Percentiles rank a stretch among this genome's conserved stretches.
These are phyloP conservation scores for Candida cerambycidarum DNA, from an alignment of 805 yeast genomes.

Conservation along the genomic window DNA sequence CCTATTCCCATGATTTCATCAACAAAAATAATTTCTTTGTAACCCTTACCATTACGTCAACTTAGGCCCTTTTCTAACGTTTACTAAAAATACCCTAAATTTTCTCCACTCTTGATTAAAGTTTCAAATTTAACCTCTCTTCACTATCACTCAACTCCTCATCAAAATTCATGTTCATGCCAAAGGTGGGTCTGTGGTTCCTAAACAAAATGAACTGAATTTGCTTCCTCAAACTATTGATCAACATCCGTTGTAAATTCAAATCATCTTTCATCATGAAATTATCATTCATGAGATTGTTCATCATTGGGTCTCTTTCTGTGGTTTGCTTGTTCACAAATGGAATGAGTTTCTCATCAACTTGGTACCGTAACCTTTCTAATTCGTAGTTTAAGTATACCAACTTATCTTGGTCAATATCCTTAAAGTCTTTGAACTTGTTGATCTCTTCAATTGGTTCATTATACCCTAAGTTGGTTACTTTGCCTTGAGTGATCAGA, in stretches of 20 bases:
- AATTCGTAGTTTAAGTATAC: slow-evolving; percentile 40
- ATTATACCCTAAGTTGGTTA: slow-evolving; percentile 50
- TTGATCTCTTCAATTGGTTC: slow-evolving; percentile 48
- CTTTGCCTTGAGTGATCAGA: slow-evolving; percentile 48
- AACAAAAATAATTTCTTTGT: too few relatives aligned
- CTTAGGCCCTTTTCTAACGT: too few relatives aligned
- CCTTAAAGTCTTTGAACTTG: slow-evolving; percentile 19
- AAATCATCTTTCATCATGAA: slow-evolving; percentile 47
- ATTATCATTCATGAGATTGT: slow-evolving; percentile 35
- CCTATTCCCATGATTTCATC: too few relatives aligned
- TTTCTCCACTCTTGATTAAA: too few relatives aligned
- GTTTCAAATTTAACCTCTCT: slow-evolving; percentile 35
- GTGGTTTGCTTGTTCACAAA: slow-evolving; percentile 24
- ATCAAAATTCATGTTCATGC: slow-evolving; percentile 12
- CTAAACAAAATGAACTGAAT: slow-evolving; percentile 48
- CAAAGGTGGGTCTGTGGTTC: slow-evolving; percentile 30
- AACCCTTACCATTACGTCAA: too few relatives aligned
- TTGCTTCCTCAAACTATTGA: slow-evolving; percentile 50
- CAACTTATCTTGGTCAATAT: slow-evolving; percentile 27
- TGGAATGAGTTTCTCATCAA: slow-evolving; percentile 40
- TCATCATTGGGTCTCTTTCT: slow-evolving; percentile 31
- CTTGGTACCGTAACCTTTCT: slow-evolving; percentile 42
- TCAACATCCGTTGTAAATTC: slow-evolving; percentile 42
- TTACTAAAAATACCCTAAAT: too few relatives aligned
- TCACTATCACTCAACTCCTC: slow-evolving; percentile 33